Conservation (phyloP, 2,329 filamentous ascomycete species). For the Bipolaris oryzae region DNA sequence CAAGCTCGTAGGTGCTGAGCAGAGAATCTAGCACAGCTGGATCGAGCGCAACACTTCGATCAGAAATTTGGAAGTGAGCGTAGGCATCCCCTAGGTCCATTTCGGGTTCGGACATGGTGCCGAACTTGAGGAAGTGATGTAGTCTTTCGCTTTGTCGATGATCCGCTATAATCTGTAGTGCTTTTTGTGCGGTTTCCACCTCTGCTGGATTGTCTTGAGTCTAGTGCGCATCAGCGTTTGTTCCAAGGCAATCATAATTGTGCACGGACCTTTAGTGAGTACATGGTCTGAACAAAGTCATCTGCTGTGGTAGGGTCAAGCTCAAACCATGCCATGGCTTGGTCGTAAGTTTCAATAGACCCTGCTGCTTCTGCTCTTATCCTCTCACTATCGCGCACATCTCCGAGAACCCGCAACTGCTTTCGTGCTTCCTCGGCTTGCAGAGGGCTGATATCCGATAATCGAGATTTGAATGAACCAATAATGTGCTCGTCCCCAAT, state of each 20-base stretch:
- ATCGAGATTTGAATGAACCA: constrained; percentile 64
- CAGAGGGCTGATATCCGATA: constrained; percentile 60
- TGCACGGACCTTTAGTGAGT: constrained; percentile 57
- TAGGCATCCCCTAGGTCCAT: constrained; percentile 58
- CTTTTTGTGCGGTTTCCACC: constrained; percentile 59
- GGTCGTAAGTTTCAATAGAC: constrained; percentile 65
- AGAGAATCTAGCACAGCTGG: constrained; percentile 46
- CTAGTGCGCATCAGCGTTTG: constrained; percentile 41
- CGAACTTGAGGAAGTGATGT: constrained; percentile 59
- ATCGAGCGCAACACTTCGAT: constrained; percentile 59
- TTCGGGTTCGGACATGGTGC: constrained; percentile 55
- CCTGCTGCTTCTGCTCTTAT: constrained; percentile 65
- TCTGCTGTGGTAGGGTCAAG: constrained; percentile 57
- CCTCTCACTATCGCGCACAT: constrained; percentile 61
- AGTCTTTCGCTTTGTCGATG: constrained; percentile 62
- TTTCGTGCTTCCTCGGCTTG: constrained; percentile 63
- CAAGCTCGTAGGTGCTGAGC: constrained; percentile 48
- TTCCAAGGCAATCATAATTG: neutral
- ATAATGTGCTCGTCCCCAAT: constrained; percentile 66
- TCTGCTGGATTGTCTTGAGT: constrained; percentile 58
- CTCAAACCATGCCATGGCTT: constrained; percentile 67
- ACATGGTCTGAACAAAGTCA: constrained; percentile 64
- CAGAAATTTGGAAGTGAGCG: constrained; percentile 52
- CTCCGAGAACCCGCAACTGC: constrained; percentile 65
- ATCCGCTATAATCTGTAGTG: constrained; percentile 64